Percentiles rank a stretch among this genome's conserved stretches.
Evolutionary conservation across 805 yeast species (phyloP).

Genomic region (baker's yeast (Saccharomyces cerevisiae)): DNA sequence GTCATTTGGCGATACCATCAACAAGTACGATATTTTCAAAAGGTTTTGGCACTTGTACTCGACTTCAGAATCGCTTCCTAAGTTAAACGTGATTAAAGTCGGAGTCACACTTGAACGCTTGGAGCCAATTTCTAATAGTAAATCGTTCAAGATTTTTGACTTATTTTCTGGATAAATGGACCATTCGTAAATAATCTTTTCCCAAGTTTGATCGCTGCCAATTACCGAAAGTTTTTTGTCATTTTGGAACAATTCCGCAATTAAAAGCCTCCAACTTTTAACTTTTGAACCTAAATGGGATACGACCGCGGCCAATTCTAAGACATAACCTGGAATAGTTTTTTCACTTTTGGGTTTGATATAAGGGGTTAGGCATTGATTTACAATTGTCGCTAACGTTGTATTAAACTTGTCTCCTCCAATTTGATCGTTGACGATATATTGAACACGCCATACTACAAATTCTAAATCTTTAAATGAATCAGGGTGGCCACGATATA

Average conservation of each 20-base stretch:
- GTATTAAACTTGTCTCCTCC: conserved; percentile 47
- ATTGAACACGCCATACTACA: conserved; percentile 14
- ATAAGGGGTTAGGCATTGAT: conserved; percentile 46
- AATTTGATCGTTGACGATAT: conserved; percentile 18
- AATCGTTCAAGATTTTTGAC: conserved; percentile 36
- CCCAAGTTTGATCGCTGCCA: conserved; percentile 38
- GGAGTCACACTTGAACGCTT: conserved; percentile 43
- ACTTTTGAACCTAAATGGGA: conserved; percentile 27
- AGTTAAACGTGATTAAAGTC: conserved; percentile 46
- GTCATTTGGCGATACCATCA: conserved; percentile 56
- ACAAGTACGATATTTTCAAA: conserved; percentile 54
- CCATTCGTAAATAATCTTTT: conserved; percentile 53
- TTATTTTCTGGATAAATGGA: conserved; percentile 43
- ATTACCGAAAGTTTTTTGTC: conserved; percentile 17
- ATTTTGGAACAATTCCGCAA: conserved; percentile 61
- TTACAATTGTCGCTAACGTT: conserved; percentile 43
- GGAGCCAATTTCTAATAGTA: conserved; percentile 22
- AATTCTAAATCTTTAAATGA: conserved; percentile 10
- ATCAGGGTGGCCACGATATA: conserved; percentile 9
- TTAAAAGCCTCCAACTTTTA: conserved; percentile 55
- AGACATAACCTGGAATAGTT: conserved; percentile 34
- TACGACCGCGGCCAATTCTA: conserved; percentile 37
- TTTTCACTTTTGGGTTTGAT: conserved; percentile 37
- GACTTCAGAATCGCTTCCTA: conserved; percentile 64
- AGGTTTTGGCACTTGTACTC: conserved; percentile 45